Evolutionary conservation across 352 stramenopile genomes (phyloP), one percentile per base, ranked within the genome.

Genomic region (Globisporangium cylindrosporum): DNA sequence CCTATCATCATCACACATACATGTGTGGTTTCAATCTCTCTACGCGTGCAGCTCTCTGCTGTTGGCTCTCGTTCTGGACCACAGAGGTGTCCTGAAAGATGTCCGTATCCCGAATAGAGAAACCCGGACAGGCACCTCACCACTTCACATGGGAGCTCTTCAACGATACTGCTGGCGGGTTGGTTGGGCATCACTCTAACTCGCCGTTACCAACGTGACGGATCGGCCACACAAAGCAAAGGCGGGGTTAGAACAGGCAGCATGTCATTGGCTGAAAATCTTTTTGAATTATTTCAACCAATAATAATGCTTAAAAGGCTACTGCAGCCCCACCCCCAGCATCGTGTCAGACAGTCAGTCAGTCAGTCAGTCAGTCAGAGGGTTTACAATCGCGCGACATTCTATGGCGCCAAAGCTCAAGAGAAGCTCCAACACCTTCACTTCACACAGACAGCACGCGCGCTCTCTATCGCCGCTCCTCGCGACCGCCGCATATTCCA

Each of bases 341-440:
- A 43, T 32, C 55, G 0, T 34, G 27, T 18, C 55, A 59, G 53
- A 59, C 53, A 60, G 55, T 20, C 55, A 60, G 55, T 43, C 27
- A 60, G 27, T 43, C 27, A 60, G 27, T 43, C 55, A 60, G 27
- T 36, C 18, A 24, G 53, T 36, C 15, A 49, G 15, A 49, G 15
- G 4, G 43, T 24, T 51, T 51, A 60, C 55, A 60, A 60, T 60
- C 55, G 29, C 27, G 55, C 55, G 55, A 60, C 54, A 59, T 38
- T 27, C 22, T 15, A 29, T 18, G n/a, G 49, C 9, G 18, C 43
- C 27, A 46, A 43, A 60, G 22, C 49, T 25, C 49, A 60, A 41
- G 55, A 60, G 27, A 25, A 41, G 55, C 27, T n/a, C 14, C 54
- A 7, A n/a, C 55, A 60, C 55, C 55, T 60, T 27, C 27, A 25